Conservation (phyloP, 2,329 filamentous ascomycete genomes). For the Didymella exigua region DNA sequence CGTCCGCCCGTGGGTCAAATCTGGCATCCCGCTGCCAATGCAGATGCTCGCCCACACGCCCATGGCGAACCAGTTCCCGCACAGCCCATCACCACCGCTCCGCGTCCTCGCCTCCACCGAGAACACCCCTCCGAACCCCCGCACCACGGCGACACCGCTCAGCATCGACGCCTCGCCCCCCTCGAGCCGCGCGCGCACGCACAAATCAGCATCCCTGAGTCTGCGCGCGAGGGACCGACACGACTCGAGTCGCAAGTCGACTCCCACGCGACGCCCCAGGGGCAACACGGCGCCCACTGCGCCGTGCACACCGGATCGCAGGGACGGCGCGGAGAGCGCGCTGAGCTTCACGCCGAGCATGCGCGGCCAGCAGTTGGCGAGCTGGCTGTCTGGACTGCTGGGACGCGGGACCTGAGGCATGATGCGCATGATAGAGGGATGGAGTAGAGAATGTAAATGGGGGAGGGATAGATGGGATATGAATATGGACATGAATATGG, state of each 20-base stretch:
- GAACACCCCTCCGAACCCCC: not conserved
- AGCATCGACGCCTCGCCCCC: not conserved
- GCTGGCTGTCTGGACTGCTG: slow-evolving; percentile 42
- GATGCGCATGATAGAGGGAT: no score
- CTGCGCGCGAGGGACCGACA: slow-evolving; percentile 15
- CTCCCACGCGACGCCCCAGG: slow-evolving; percentile 22
- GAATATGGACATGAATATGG: no score
- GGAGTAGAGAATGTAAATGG: no score
- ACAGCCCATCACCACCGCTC: not conserved
- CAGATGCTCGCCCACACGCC: slow-evolving; percentile 20
- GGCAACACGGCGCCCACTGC: slow-evolving; percentile 25
- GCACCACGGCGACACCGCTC: slow-evolving; percentile 8
- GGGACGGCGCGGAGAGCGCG: slow-evolving; percentile 12
- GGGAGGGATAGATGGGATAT: no score
- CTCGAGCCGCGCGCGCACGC: slow-evolving; percentile 9
- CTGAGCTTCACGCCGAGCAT: slow-evolving; percentile 34
- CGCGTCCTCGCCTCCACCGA: not conserved
- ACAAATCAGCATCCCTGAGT: slow-evolving; percentile 11
- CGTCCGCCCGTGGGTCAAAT: slow-evolving; percentile 39
- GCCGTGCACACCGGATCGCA: slow-evolving; percentile 1
- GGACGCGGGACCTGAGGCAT: no score
- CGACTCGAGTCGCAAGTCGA: slow-evolving; percentile 14
- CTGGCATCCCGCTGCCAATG: slow-evolving; percentile 25
- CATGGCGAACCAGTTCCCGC: not conserved
- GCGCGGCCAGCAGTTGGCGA: slow-evolving; percentile 38